Conservation (phyloP, 805 yeast genomes). For the Candida dendrica region DNA sequence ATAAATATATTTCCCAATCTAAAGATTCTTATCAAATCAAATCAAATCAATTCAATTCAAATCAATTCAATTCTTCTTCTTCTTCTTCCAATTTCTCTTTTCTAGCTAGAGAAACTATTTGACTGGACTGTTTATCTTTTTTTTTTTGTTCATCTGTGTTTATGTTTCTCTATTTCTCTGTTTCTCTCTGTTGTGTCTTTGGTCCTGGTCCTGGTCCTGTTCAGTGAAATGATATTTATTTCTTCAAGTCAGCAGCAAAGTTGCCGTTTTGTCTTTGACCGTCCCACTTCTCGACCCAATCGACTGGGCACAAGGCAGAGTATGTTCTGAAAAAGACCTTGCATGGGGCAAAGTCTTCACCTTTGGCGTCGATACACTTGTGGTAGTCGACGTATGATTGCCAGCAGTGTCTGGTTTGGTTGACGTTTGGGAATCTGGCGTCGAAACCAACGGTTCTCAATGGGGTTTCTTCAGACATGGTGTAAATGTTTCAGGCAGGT, state of each 20-base stretch:
- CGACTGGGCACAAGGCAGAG: slow-evolving; percentile 77
- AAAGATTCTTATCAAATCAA: too few relatives aligned
- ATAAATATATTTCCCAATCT: neutral
- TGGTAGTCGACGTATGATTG: slow-evolving; percentile 97
- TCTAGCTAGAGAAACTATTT: too few relatives aligned
- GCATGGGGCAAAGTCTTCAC: slow-evolving; percentile 98
- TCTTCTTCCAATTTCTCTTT: too few relatives aligned
- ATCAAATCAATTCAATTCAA: too few relatives aligned
- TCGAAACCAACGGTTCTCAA: slow-evolving; percentile 70
- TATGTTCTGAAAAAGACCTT: slow-evolving; percentile 88
- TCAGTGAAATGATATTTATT: neutral
- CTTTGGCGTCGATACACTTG: slow-evolving; percentile 94
- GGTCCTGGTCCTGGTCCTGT: neutral
- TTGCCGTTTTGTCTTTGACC: slow-evolving; percentile 67
- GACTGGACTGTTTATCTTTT: too few relatives aligned
- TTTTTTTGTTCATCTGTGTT: too few relatives aligned
- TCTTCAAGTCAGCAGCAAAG: slow-evolving; percentile 42
- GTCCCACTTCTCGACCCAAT: slow-evolving; percentile 85
- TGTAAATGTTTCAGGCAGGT: neutral
- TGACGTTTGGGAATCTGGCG: slow-evolving; percentile 93
- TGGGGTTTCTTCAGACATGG: slow-evolving; percentile 30
- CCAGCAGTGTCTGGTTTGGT: slow-evolving; percentile 98
- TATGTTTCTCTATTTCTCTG: too few relatives aligned
- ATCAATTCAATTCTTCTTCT: too few relatives aligned
- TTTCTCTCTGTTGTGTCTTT: too few relatives aligned